Evolutionary conservation across 2,329 filamentous ascomycete species (phyloP).

Genomic region (Harringtonia lauricola): DNA sequence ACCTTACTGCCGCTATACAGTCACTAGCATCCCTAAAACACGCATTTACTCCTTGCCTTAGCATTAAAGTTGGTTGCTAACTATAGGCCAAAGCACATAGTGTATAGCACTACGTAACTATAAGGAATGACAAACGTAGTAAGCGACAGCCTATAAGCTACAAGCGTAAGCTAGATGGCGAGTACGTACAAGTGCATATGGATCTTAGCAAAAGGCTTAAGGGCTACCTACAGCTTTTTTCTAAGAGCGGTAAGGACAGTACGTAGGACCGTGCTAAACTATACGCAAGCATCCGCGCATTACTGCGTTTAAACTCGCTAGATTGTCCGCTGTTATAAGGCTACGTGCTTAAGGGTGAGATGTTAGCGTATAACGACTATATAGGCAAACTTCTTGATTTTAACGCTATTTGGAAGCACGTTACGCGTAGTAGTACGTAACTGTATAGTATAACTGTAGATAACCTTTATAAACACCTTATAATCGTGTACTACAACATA

Average conservation of each 20-base stretch:
- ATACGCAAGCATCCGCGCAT: constrained; percentile 58
- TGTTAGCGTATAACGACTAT: no score
- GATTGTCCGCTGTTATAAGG: constrained; percentile 48
- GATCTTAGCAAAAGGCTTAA: constrained; percentile 43
- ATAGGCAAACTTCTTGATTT: no score
- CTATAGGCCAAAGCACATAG: no score
- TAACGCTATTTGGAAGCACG: no score
- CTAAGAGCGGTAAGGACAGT: constrained; percentile 87
- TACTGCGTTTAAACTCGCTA: constrained; percentile 48
- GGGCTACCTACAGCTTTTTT: constrained; percentile 66
- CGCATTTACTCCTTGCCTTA: constrained; percentile 46
- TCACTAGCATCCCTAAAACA: no score
- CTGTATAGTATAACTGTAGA: constrained; percentile 45
- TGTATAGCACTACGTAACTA: no score
- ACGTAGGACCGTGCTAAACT: no score
- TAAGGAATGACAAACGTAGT: no score
- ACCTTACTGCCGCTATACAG: constrained; percentile 45
- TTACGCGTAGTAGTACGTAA: no score
- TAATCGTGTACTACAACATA: no score
- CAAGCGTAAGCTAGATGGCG: constrained; percentile 76
- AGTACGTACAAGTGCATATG: constrained; percentile 84
- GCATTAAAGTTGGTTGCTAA: constrained; percentile 54
- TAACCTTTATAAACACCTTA: no score
- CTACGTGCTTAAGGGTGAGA: constrained; percentile 68
- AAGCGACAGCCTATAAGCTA: constrained; percentile 57